Base-by-base conservation (phyloP, 2,329 filamentous ascomycete species). In the Arthrobotrys conoides region DNA sequence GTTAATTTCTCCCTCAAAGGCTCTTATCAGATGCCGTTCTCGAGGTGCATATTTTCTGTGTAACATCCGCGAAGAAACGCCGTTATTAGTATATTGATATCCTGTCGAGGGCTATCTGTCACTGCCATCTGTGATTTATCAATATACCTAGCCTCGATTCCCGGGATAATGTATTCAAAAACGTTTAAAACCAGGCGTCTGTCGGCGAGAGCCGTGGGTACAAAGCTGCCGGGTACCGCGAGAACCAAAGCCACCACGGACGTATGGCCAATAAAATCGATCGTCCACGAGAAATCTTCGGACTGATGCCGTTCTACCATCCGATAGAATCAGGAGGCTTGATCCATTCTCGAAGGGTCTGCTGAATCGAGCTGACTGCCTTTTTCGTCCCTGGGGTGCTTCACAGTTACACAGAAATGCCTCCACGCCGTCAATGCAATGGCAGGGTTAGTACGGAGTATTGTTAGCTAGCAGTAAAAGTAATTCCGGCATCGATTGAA, bases 291-390 rank as follows among this genome's bases (percentile, higher is more conserved):
- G 41, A 44, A 44, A 53, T 30, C 53, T 2, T 59, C 53, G 53
- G 53, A 10, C 36, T 38, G 30, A 59, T 22, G 53, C 53, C 53
- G 53, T 41, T 59, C 41, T 59, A 59, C 53, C 33, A n/a, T 59
- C 53, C 53, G 53, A 41, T 55, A 16, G 48, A 55, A 1, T 16
- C 51, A 16, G 51, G 53, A 55, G 51, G 18, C 18, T 10, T 36
- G 2, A 12, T 14, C 27, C 16, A 18, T 14, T 55, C 12, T 12
- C 9, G 33, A 36, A 36, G 8, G 6, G 33, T 36, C 33, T 36
- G 9, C 33, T 36, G 9, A 36, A 36, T 36, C 33, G 6, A 36
- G 33, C 33, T 10, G 33, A 57, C 51, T 57, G 51, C 51, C 51
- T 57, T 14, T 57, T 57, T 57, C 16, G 51, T 57, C 27, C 16